These are phyloP conservation scores for Candida michaelii DNA, from an alignment of 805 yeast species.

Conservation along the genomic window DNA sequence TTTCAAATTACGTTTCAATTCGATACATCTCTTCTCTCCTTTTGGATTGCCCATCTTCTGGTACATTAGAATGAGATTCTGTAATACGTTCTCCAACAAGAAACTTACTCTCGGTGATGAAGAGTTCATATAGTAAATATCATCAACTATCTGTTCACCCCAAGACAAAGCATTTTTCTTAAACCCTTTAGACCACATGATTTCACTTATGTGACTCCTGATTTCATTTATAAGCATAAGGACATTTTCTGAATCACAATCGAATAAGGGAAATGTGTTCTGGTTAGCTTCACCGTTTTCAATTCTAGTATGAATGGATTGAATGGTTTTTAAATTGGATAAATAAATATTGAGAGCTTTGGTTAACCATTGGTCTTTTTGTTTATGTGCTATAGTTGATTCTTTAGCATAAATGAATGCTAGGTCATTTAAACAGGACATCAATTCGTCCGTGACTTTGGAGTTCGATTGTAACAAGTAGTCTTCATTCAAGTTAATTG, in stretches of 20 bases:
- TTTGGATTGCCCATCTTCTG: constrained; percentile 21
- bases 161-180: constrained; percentile 39
- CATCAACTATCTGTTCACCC: constrained; percentile 43
- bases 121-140: constrained; percentile 30
- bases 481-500: constrained; percentile 23
- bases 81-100: constrained; percentile 29
- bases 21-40: constrained; percentile 28
- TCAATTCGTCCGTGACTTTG: constrained; percentile 37
- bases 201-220: constrained; percentile 40
- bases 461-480: constrained; percentile 27
- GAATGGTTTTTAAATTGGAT: constrained; percentile 30
- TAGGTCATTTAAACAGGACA: constrained; percentile 31
- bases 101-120: constrained; percentile 26
- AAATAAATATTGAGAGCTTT: constrained; percentile 37
- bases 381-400: constrained; percentile 9
- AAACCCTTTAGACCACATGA: constrained; percentile 42
- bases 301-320: constrained; percentile 19
- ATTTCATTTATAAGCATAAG: constrained; percentile 28
- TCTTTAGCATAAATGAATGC: constrained; percentile 32
- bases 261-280: constrained; percentile 34
- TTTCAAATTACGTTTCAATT: constrained; percentile 24
- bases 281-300: constrained; percentile 22
- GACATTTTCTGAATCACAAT: constrained; percentile 32
- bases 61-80: constrained; percentile 36
- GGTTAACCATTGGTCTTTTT: constrained; percentile 18